Evolutionary conservation across 1,284 basidiomycete species (phyloP), one percentile per base, ranked within the genome.

Genomic region (Cryptococcus maquisensis): DNA sequence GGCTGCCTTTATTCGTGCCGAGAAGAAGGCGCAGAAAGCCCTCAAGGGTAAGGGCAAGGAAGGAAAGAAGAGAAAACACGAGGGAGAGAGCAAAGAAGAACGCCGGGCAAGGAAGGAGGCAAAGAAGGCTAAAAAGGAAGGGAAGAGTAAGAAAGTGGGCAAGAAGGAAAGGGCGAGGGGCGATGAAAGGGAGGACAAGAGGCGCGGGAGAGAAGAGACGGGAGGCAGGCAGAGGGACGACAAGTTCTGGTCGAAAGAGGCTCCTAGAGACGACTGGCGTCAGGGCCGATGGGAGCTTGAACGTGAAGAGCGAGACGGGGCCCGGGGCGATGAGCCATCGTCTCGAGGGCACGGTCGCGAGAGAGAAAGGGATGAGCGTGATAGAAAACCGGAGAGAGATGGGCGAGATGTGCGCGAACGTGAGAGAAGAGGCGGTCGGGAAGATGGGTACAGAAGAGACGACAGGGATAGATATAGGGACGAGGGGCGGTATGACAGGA

Each of bases 51-150:
- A 16, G 81, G 86, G 67, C 62, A 86, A 89, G 67, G 83, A 21
- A 80, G 87, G 70, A 80, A 84, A 63, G 82, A 79, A 67, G 86
- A 88, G 68, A 21, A 81, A 82, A 64, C 83, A 81, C 64, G 86
- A 81, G 71, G 79, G 86, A 66, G 88, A 90, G 70, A 88, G 84
- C 4, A 86, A 85, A 7, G 90, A 90, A 68, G 87, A 89, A 73
- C 81, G 84, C 49, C 78, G 58, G 44, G 64, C 61, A 16, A 37
- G 69, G 21, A 87, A 82, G 64, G 76, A 76, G 26, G 67, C 79
- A 74, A 75, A 70, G 64, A 84, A 80, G 43, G 58, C 58, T 38
- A 63, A 60, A 43, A 72, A 66, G 55, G 65, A 61, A 26, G 67
- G 64, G 58, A 59, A 65, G 49, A 59, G 55, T 42, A 49, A 48